A percentile compares a stretch with the other conserved stretches of the same genome.
Evolutionary conservation across 495 filamentous ascomycete genomes (phyloP).

Genomic region (Lichenothelia convexa): DNA sequence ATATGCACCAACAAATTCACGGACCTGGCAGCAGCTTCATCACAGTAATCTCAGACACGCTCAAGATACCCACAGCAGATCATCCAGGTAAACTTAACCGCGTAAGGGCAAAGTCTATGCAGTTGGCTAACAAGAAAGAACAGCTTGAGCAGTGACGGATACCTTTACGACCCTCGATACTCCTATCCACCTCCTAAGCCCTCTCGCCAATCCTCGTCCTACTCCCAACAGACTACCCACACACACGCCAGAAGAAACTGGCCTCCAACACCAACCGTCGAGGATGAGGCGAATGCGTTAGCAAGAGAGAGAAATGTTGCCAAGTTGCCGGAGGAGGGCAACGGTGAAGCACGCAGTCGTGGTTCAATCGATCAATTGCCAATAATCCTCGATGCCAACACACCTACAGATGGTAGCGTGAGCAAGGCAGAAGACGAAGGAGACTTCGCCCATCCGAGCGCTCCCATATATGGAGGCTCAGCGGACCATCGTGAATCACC

Average conservation of each 20-base stretch:
- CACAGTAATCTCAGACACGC: too few species aligned
- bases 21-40: too few species aligned
- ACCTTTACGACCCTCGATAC: conserved; percentile 11
- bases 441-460: conserved; percentile 10
- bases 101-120: too few species aligned
- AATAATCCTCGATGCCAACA: conserved; percentile 17
- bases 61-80: too few species aligned
- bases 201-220: conserved; percentile 7
- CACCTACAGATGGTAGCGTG: neutral
- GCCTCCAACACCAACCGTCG: conserved; percentile 19
- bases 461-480: conserved; percentile 10
- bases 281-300: conserved; percentile 18
- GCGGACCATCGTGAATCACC: too few species aligned
- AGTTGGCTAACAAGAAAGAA: too few species aligned
- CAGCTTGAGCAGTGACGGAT: neutral
- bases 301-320: conserved; percentile 15
- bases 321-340: conserved; percentile 7
- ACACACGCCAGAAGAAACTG: conserved; percentile 8
- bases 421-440: conserved; percentile 10
- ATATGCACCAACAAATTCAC: too few species aligned
- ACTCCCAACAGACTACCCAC: conserved; percentile 5
- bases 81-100: too few species aligned
- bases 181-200: conserved; percentile 11
- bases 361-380: conserved; percentile 24
- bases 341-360: conserved; percentile 14